Percentiles rank a stretch among this genome's conserved stretches.
These are phyloP conservation scores for Metschnikowia sp. DNA, from an alignment of 805 yeast genomes.

Conservation along the genomic window DNA sequence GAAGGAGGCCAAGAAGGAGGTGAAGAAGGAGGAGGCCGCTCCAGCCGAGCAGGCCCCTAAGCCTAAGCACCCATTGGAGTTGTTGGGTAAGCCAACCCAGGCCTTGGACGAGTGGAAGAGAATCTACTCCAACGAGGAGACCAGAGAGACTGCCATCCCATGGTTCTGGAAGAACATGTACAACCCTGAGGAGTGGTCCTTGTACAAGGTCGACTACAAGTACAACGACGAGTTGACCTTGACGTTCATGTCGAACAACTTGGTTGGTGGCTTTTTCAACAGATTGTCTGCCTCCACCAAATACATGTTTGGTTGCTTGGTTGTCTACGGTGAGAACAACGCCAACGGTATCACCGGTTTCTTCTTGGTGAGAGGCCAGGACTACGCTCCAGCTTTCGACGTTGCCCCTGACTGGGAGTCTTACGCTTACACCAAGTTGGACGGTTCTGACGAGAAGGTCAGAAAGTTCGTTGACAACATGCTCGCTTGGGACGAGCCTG, in stretches of 20 bases:
- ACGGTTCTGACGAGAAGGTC: constrained; percentile 71
- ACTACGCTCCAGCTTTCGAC: constrained; percentile 83
- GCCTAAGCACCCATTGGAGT: constrained; percentile 88
- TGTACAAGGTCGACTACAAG: constrained; percentile 94
- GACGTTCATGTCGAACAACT: constrained; percentile 97
- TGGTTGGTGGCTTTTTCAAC: constrained; percentile 97
- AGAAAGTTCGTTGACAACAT: constrained; percentile 79
- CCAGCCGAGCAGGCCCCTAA: constrained; percentile 58
- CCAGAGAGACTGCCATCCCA: constrained; percentile 90
- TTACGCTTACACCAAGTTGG: constrained; percentile 78
- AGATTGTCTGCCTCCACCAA: constrained; percentile 89
- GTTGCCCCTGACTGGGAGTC: constrained; percentile 99
- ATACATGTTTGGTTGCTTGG: constrained; percentile 89
- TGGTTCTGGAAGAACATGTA: constrained; percentile 95
- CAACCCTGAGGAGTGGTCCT: constrained; percentile 90
- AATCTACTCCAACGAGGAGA: constrained; percentile 93
- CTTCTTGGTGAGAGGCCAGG: constrained; percentile 94
- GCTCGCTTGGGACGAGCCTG: constrained; percentile 99
- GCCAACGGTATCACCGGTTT: constrained; percentile 96
- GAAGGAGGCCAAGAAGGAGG: constrained; percentile 25
- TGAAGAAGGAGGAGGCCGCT: constrained; percentile 31
- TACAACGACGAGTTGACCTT: constrained; percentile 96
- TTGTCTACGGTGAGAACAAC: constrained; percentile 98
- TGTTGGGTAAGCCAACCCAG: constrained; percentile 68
- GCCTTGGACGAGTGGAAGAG: constrained; percentile 94